A percentile compares a stretch with the other conserved stretches of the same genome.
These are phyloP conservation scores for Sporisorium graminicola DNA, from an alignment of 1,284 basidiomycete genomes.

Conservation along the genomic window DNA sequence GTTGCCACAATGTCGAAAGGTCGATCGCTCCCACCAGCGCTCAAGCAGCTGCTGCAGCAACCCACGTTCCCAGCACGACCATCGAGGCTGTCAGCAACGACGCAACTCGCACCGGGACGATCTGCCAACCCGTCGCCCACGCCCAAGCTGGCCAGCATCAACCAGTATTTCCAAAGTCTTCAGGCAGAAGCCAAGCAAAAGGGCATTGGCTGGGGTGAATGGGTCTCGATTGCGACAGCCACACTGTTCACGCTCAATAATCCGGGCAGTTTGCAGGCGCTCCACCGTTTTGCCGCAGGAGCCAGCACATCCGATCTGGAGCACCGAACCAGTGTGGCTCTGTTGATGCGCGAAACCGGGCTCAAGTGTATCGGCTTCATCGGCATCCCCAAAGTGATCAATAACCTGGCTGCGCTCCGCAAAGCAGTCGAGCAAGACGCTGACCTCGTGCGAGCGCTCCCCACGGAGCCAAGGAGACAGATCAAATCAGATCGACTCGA, in stretches of 20 bases:
- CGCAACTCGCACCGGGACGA: conserved; percentile 50
- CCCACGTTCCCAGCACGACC: conserved; percentile 77
- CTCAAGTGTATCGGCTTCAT: conserved; percentile 93
- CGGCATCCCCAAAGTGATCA: conserved; percentile 80
- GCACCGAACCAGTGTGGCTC: conserved; percentile 75
- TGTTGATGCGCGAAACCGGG: conserved; percentile 91
- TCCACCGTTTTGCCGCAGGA: conserved; percentile 80
- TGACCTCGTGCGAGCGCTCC: conserved; percentile 56
- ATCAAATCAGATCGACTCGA: conserved; percentile 46
- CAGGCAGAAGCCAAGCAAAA: conserved; percentile 76
- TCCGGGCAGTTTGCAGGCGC: conserved; percentile 80
- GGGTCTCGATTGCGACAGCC: conserved; percentile 88
- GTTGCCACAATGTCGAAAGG: conserved; percentile 37
- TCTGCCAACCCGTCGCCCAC: conserved; percentile 76
- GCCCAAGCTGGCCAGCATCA: conserved; percentile 77
- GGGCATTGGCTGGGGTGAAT: conserved; percentile 79
- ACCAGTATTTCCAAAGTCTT: conserved; percentile 73
- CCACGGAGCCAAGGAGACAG: conserved; percentile 58
- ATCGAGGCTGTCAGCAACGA: conserved; percentile 70
- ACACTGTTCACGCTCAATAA: conserved; percentile 85
- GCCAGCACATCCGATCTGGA: conserved; percentile 72
- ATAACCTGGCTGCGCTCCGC: conserved; percentile 67
- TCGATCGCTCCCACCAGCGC: conserved; percentile 68
- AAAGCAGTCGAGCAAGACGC: conserved; percentile 61
- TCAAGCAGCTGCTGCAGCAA: conserved; percentile 81